These are phyloP conservation scores for Penicillium sumatraense DNA, from an alignment of 2,329 filamentous ascomycete genomes.

Conservation along the genomic window DNA sequence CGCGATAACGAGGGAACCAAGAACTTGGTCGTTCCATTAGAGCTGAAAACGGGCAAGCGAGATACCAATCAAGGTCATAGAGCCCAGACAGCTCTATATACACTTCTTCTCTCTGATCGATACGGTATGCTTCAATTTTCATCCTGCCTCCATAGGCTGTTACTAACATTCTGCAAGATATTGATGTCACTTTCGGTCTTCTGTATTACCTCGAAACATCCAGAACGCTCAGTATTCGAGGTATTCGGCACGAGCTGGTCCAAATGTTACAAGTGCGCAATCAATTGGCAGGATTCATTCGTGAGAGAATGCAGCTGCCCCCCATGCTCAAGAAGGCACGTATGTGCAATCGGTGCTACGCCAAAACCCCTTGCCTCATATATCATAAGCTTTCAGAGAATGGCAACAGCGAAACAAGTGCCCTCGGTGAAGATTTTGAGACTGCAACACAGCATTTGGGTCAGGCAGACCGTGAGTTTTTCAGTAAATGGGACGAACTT, in stretches of 20 bases:
- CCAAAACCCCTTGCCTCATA: conserved; percentile 81
- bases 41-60: conserved; percentile 90
- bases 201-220: conserved; percentile 95
- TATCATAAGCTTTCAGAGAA: conserved; percentile 91
- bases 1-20: conserved; percentile 68
- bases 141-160: background rate
- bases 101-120: conserved; percentile 85
- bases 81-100: conserved; percentile 94
- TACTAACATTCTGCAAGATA: conserved; percentile 58
- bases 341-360: conserved; percentile 86
- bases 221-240: conserved; percentile 81
- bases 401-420: conserved; percentile 79
- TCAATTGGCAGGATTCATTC: conserved; percentile 80
- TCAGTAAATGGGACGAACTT: conserved; percentile 91
- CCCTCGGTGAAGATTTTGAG: conserved; percentile 79
- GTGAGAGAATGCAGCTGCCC: conserved; percentile 80
- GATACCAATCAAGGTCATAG: conserved; percentile 79
- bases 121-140: conserved; percentile 64
- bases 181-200: conserved; percentile 86
- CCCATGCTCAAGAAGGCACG: conserved; percentile 83
- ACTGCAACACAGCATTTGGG: conserved; percentile 80
- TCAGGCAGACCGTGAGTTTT: conserved; percentile 76
- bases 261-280: conserved; percentile 98
- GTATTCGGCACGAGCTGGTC: conserved; percentile 82
- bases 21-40: conserved; percentile 85